Percentiles rank a stretch among this genome's conserved stretches.
Evolutionary conservation across 2,329 filamentous ascomycete species (phyloP).

Genomic region (Diplocarpon mali): DNA sequence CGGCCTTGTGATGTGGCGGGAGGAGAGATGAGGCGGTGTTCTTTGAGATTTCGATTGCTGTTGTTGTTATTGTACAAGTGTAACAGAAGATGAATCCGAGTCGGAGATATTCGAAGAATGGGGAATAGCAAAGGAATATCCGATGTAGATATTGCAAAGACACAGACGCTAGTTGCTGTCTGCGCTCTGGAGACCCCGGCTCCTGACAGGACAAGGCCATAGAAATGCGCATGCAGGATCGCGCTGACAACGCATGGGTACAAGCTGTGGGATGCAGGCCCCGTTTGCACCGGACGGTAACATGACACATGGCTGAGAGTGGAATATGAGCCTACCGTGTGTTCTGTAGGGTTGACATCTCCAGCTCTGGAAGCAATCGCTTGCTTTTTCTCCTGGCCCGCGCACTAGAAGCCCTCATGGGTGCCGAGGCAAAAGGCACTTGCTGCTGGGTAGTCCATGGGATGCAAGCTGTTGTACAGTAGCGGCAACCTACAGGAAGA

Average conservation of each 20-base stretch:
- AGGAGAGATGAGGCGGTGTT: constrained; percentile 14
- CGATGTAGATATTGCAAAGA: constrained; percentile 25
- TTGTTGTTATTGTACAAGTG: constrained; percentile 20
- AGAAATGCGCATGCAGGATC: constrained; percentile 20
- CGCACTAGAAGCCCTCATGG: neutral
- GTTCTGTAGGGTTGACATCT: constrained; percentile 3
- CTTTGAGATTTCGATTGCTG: constrained; percentile 19
- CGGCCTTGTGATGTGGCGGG: constrained; percentile 17
- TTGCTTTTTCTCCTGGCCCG: constrained; percentile 10
- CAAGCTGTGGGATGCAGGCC: constrained; percentile 22
- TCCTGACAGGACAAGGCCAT: constrained; percentile 17
- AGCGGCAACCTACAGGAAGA: constrained; percentile 11
- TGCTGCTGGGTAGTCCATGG: neutral
- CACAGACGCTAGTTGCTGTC: neutral
- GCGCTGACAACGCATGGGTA: constrained; percentile 26
- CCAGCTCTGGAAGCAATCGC: constrained; percentile 19
- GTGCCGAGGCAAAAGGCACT: neutral
- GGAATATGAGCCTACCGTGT: constrained; percentile 5
- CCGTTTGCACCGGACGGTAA: constrained; percentile 23
- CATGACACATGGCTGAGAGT: constrained; percentile 13
- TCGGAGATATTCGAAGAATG: constrained; percentile 24
- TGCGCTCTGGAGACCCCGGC: constrained; percentile 6
- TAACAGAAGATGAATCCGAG: constrained; percentile 12
- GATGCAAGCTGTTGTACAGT: constrained; percentile 3
- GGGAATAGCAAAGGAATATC: constrained; percentile 23